Percentiles rank a stretch among this genome's conserved stretches.
Conservation (phyloP, 2,329 filamentous ascomycete species). For the Epichloe brachyelytri region DNA sequence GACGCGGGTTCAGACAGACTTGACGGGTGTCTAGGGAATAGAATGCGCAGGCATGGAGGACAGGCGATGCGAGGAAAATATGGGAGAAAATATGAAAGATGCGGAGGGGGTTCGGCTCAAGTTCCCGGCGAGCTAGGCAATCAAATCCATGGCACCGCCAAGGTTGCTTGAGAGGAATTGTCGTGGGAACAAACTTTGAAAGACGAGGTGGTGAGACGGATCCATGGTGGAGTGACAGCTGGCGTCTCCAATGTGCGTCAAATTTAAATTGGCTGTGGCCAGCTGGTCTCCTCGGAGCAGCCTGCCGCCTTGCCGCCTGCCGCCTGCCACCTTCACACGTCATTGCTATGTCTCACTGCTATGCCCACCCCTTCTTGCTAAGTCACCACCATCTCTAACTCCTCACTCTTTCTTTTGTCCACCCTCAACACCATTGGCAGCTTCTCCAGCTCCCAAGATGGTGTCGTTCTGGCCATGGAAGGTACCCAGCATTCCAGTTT, state of each 20-base stretch:
- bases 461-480: slow-evolving; percentile 13
- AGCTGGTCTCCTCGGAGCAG: no score
- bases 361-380: not conserved
- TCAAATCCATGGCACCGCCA: no score
- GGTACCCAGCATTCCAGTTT: slow-evolving; percentile 1
- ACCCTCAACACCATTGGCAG: not conserved
- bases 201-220: not conserved
- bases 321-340: not conserved
- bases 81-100: not conserved
- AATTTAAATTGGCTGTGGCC: no score
- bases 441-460: slow-evolving; percentile 5
- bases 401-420: not conserved
- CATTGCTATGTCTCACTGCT: not conserved
- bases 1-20: not conserved
- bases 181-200: no score
- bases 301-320: no score
- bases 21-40: not conserved
- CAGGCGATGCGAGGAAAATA: not conserved
- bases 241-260: not conserved
- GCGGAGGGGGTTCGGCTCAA: no score
- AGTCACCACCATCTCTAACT: not conserved
- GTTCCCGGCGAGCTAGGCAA: no score
- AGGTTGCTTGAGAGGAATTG: no score
- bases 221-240: not conserved
- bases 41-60: slow-evolving; percentile 2